Base-by-base conservation (phyloP, 78 protist genomes). In the Parvularia atlantis region DNA sequence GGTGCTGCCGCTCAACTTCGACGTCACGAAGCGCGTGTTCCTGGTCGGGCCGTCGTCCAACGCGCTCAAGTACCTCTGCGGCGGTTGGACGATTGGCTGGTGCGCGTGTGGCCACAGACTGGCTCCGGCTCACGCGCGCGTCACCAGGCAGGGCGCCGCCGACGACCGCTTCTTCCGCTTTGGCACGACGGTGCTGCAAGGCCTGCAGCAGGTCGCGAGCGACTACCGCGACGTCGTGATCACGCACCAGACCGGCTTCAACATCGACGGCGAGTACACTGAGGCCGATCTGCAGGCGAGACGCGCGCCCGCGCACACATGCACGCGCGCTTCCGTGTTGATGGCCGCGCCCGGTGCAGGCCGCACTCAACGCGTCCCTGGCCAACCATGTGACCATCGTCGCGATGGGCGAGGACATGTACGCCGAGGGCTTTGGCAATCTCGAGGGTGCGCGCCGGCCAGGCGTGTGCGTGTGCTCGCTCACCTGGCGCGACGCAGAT, bases 21-120 rank as follows among this genome's bases (percentile, higher is more conserved):
- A n/a, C n/a, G n/a, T n/a, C 30, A 50, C 6, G 56, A 50, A 50
- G 56, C 56, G 56, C 56, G 16, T 50, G 2, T 19, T 50, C 30
- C 30, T 50, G 7, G 56, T 19, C 6, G 56, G 56, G 26, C 56
- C 56, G 48, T 43, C 39, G 56, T 37, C 62, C 41, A 28, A 82
- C 66, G 48, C 72, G 10, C 36, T 50, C 30, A 1, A 0, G 37
- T 31, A 52, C 66, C 78, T 65, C 39, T 50, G 36, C 30, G 87
- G 87, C 50, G 87, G 87, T 28, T 82, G 87, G 87, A 59, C 84
- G 5, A 50, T 71, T 26, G 77, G 70, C 46, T 78, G n/a, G n/a
- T n/a, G n/a, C n/a, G n/a, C n/a, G n/a, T n/a, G n/a, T n/a, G n/a
- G n/a, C n/a, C n/a, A n/a, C n/a, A 0, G 35, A 41, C 30, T 63